Conservation (phyloP, 1,284 basidiomycete species). For the Tilletia setariae region DNA sequence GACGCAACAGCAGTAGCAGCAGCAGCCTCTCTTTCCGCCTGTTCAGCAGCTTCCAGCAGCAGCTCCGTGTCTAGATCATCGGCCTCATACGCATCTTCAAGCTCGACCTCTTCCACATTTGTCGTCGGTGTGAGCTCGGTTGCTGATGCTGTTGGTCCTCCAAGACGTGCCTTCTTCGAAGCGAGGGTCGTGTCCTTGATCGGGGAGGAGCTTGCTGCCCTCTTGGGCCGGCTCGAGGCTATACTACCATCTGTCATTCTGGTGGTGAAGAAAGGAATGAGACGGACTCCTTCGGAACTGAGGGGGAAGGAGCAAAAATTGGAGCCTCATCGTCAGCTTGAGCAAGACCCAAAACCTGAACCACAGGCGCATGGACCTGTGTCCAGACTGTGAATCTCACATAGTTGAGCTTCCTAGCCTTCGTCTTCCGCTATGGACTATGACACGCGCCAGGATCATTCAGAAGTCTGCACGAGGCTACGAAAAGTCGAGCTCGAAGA, state of each 20-base stretch:
- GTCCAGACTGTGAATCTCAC: too few species aligned
- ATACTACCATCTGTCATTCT: too few species aligned
- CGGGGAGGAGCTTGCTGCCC: background rate
- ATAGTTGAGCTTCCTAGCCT: too few species aligned
- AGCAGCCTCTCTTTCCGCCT: conserved; percentile 1
- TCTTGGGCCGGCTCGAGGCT: background rate
- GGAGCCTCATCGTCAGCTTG: too few species aligned
- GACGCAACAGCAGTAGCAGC: background rate
- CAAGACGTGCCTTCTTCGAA: background rate
- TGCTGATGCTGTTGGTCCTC: too few species aligned
- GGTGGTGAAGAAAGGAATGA: too few species aligned
- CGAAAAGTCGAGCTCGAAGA: too few species aligned
- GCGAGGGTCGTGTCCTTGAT: background rate
- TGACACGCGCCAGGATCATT: too few species aligned
- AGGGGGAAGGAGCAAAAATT: background rate
- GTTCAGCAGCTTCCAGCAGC: background rate
- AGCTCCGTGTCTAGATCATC: conserved; percentile 2
- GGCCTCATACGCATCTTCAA: background rate
- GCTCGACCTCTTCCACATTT: background rate
- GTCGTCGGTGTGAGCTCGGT: background rate
- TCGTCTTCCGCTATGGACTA: too few species aligned
- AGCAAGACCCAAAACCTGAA: too few species aligned
- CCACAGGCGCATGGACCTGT: too few species aligned
- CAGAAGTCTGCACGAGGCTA: too few species aligned
- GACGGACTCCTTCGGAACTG: background rate